phyloP scores from a whole-genome alignment of 2,329 filamentous ascomycete species.

The Hymenoscyphus scutula region DNA sequence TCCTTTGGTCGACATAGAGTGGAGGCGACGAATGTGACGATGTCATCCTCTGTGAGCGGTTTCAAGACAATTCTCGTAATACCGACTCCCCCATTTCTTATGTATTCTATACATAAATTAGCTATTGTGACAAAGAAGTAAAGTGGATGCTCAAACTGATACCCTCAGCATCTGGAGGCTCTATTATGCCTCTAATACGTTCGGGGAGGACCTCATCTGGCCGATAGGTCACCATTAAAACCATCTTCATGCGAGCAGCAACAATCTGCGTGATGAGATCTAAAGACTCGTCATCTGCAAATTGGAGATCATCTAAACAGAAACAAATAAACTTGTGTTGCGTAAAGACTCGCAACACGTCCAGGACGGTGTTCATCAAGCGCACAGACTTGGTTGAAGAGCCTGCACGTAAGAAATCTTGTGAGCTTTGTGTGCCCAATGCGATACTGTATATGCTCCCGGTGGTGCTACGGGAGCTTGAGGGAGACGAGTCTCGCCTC shows the following conservation, averaged over 20 bases:
- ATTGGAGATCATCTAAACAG: constrained; percentile 85
- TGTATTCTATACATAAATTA: constrained; percentile 32
- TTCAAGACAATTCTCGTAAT: constrained; percentile 69
- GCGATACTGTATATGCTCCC: constrained; percentile 28
- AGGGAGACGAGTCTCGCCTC: constrained; percentile 31
- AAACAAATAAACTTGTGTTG: constrained; percentile 85
- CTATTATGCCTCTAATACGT: constrained; percentile 53
- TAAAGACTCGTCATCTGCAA: constrained; percentile 82
- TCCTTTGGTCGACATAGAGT: constrained; percentile 73
- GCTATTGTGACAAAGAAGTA: constrained; percentile 15
- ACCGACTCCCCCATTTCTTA: constrained; percentile 47
- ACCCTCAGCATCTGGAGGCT: constrained; percentile 55
- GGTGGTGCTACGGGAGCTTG: constrained; percentile 22
- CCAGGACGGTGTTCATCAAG: constrained; percentile 83
- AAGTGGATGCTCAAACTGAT: constrained; percentile 33
- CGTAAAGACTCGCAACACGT: constrained; percentile 79
- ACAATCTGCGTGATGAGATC: constrained; percentile 83
- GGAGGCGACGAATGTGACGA: constrained; percentile 76
- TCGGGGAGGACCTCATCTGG: constrained; percentile 62
- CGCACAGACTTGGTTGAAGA: constrained; percentile 64
- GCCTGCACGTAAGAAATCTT: constrained; percentile 59
- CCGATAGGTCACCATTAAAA: constrained; percentile 73
- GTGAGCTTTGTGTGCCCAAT: constrained; percentile 50
- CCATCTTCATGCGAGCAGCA: constrained; percentile 72
- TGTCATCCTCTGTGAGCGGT: constrained; percentile 75